Conservation (phyloP, 371 early-diverging fungal species). For the Smittium mucronatum region DNA sequence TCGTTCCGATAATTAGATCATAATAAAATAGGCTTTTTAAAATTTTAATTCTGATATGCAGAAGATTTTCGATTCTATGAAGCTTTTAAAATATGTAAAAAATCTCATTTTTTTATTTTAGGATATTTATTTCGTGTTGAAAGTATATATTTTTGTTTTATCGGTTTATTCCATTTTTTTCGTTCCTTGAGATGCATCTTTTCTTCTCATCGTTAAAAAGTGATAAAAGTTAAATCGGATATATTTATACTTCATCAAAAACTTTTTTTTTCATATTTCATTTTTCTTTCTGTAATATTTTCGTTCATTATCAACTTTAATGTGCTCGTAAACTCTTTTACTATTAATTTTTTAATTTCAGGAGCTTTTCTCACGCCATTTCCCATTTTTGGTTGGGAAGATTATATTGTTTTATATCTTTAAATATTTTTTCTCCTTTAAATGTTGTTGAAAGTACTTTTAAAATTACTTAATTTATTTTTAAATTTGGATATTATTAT, state of each 20-base stretch:
- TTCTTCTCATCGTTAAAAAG: not conserved
- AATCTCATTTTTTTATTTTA: not conserved
- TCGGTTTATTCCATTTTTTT: not conserved
- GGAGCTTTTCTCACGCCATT: not conserved
- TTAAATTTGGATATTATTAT: not conserved
- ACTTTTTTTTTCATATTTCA: not conserved
- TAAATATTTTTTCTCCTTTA: not conserved
- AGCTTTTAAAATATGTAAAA: not conserved
- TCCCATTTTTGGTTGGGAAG: not conserved
- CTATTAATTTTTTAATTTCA: not conserved
- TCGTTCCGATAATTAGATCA: not conserved
- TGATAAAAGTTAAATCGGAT: not conserved
- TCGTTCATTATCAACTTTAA: not conserved
- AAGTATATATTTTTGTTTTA: not conserved
- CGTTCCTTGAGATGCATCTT: not conserved
- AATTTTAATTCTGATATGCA: conserved; percentile 4
- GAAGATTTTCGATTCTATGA: not conserved
- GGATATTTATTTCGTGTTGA: not conserved
- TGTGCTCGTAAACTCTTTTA: too few relatives aligned
- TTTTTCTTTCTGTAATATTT: too few relatives aligned
- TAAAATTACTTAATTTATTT: not conserved
- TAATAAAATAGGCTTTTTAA: not conserved
- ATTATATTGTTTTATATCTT: not conserved
- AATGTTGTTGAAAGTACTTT: not conserved
- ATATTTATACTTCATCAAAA: not conserved